Evolutionary conservation across 768 basidiomycete species (phyloP), one percentile per base, ranked within the genome.

Genomic region (Pholiota molesta): DNA sequence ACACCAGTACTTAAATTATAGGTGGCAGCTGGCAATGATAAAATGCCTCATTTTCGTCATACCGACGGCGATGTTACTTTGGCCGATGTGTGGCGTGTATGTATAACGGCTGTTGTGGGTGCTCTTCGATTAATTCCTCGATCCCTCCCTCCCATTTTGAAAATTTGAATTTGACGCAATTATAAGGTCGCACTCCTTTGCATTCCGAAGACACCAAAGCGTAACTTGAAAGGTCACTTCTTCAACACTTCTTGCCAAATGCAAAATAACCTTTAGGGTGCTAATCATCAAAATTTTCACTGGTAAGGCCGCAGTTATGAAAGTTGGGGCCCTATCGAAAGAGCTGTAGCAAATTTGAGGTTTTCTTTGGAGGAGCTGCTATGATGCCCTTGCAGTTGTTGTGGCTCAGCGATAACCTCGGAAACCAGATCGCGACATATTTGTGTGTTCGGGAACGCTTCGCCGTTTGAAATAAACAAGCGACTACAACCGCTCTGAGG

Each of bases 21-120:
- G 3, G 35, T 14, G 13, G 49, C 14, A 52, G 14, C 14, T 31
- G 13, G 29, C 49, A 3, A 53, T 53, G 29, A 53, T 9, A 55
- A 9, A 19, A 26, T 11, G 19, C 39, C 37, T 8, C 13, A 28
- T 26, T 56, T 56, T 56, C 23, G 35, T n/a, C 37, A 28, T 23
- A 44, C 39, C 37, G 55, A 31, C 55, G 55, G 55, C 55, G 39
- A 56, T 44, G 55, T 56, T 56, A 44, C 26, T 21, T 56, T 44
- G 39, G 28, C 40, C n/a, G n/a, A 35, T 16, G 33, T 54, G 14
- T 28, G 52, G 28, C 31, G 19, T 21, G 23, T 37, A 55, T 21
- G 23, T 37, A 55, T 40, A 16, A 37, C 33, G 42, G 42, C 40
- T 2, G 17, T 44, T 16, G 42, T 44, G 42, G 31, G 31, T 19